Evolutionary conservation across 1,139 yeast genomes (phyloP).

Genomic region (Suhomyces guaymorum): DNA sequence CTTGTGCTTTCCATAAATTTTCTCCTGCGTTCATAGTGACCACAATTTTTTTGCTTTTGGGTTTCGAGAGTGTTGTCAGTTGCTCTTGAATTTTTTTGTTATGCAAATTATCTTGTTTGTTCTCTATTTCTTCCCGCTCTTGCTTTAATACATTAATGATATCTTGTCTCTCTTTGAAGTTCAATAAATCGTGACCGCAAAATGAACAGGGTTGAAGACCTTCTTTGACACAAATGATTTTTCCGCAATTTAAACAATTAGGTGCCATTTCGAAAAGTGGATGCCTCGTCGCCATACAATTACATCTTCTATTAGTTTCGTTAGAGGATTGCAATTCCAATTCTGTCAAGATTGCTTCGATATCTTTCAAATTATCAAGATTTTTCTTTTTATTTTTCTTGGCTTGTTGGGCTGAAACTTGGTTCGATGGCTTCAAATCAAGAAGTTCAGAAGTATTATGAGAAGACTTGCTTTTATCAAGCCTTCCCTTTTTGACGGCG

Average conservation of each 20-base stretch:
- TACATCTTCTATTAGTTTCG: slow-evolving; percentile 46
- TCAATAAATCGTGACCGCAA: slow-evolving; percentile 71
- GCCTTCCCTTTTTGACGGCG: slow-evolving; percentile 24
- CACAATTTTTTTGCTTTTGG: slow-evolving; percentile 45
- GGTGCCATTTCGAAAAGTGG: slow-evolving; percentile 90
- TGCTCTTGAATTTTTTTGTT: slow-evolving; percentile 23
- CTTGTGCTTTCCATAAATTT: slow-evolving; percentile 69
- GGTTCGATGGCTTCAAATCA: slow-evolving; percentile 27
- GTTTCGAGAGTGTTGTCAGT: slow-evolving; percentile 17
- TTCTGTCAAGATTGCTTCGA: slow-evolving; percentile 46
- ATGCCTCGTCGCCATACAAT: slow-evolving; percentile 83
- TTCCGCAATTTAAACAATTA: slow-evolving; percentile 92
- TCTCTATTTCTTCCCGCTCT: slow-evolving; percentile 46
- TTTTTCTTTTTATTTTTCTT: slow-evolving; percentile 40
- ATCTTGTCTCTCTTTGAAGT: slow-evolving; percentile 57
- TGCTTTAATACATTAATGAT: slow-evolving; percentile 52
- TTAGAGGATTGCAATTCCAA: slow-evolving; percentile 30
- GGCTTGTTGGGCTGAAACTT: slow-evolving; percentile 22
- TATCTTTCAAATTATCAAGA: slow-evolving; percentile 56
- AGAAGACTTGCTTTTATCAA: slow-evolving; percentile 25
- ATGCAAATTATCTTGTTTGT: slow-evolving; percentile 17
- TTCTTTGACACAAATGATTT: slow-evolving; percentile 84
- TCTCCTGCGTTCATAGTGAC: slow-evolving; percentile 60
- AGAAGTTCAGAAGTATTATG: slow-evolving; percentile 42
- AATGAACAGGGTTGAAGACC: slow-evolving; percentile 89